Evolutionary conservation across 371 early-diverging fungal genomes (phyloP).

Genomic region (Mucor mucedo): DNA sequence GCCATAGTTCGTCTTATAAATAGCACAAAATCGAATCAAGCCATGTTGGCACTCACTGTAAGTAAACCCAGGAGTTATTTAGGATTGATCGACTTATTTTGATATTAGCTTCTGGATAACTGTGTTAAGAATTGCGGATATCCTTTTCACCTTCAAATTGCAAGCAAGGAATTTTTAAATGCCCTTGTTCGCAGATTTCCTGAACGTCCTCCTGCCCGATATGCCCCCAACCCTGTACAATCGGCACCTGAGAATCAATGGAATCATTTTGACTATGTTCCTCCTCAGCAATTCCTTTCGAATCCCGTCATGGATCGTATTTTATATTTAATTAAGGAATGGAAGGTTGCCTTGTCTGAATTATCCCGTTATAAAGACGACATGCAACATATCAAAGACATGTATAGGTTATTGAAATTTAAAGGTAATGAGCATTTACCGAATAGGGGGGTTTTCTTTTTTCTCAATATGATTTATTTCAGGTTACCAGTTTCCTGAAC

Average conservation of each 20-base stretch:
- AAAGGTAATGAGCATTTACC: slow-evolving; percentile 55
- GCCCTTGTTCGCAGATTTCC: slow-evolving; percentile 92
- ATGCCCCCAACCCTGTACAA: slow-evolving; percentile 31
- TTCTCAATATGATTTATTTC: neutral
- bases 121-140: slow-evolving; percentile 97
- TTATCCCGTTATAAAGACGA: slow-evolving; percentile 88
- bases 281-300: slow-evolving; percentile 34
- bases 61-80: neutral
- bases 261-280: slow-evolving; percentile 38
- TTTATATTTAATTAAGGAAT: slow-evolving; percentile 90
- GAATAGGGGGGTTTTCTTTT: neutral
- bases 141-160: slow-evolving; percentile 93
- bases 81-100: neutral
- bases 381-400: slow-evolving; percentile 87
- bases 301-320: slow-evolving; percentile 81
- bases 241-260: slow-evolving; percentile 38
- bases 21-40: slow-evolving; percentile 67
- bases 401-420: slow-evolving; percentile 85
- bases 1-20: slow-evolving; percentile 81
- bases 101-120: slow-evolving; percentile 80
- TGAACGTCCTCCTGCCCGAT: slow-evolving; percentile 71
- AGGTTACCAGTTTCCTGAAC: slow-evolving; percentile 90
- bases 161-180: slow-evolving; percentile 93
- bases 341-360: slow-evolving; percentile 86
- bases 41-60: slow-evolving; percentile 78